A percentile compares a stretch with the other conserved stretches of the same genome.
These are phyloP conservation scores for Herpetomonas muscarum DNA, from an alignment of 208 protist genomes.

Conservation along the genomic window DNA sequence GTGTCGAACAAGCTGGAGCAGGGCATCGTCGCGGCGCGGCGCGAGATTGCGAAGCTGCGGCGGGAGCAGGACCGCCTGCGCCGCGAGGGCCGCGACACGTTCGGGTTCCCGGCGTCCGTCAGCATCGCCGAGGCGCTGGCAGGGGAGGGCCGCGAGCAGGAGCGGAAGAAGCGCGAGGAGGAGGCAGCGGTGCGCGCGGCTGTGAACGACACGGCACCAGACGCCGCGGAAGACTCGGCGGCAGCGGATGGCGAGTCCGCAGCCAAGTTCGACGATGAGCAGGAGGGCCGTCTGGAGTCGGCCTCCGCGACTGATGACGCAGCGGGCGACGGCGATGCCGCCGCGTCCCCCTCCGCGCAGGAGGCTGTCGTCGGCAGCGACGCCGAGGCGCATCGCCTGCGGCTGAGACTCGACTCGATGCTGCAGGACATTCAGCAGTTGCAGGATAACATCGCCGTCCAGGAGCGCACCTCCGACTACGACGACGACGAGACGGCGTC, in stretches of 20 bases:
- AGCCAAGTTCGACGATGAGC: background rate
- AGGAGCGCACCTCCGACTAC: constrained; percentile 43
- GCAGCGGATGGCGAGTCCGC: constrained; percentile 2
- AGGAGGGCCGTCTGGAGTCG: background rate
- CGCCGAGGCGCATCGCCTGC: constrained; percentile 51
- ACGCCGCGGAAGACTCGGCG: constrained; percentile 7
- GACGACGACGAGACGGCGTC: constrained; percentile 65
- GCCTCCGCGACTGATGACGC: constrained; percentile 8
- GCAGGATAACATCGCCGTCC: constrained; percentile 56
- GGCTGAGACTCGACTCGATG: constrained; percentile 61
- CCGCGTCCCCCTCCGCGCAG: background rate
- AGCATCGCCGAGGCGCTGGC: constrained; percentile 79
- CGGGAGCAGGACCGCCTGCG: constrained; percentile 84
- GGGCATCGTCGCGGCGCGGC: constrained; percentile 56
- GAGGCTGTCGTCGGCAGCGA: background rate
- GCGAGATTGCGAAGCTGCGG: constrained; percentile 73
- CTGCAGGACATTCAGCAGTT: constrained; percentile 74
- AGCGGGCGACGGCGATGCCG: background rate
- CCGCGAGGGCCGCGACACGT: constrained; percentile 45
- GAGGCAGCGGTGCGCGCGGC: constrained; percentile 5
- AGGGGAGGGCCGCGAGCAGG: constrained; percentile 36
- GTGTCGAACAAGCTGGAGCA: constrained; percentile 80
- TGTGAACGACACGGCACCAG: background rate
- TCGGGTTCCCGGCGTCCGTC: constrained; percentile 60
- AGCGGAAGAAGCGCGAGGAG: constrained; percentile 18